Evolutionary conservation across 192 early-diverging fungal species (phyloP), one percentile per base, ranked within the genome.

Genomic region (Thamnidium elegans): DNA sequence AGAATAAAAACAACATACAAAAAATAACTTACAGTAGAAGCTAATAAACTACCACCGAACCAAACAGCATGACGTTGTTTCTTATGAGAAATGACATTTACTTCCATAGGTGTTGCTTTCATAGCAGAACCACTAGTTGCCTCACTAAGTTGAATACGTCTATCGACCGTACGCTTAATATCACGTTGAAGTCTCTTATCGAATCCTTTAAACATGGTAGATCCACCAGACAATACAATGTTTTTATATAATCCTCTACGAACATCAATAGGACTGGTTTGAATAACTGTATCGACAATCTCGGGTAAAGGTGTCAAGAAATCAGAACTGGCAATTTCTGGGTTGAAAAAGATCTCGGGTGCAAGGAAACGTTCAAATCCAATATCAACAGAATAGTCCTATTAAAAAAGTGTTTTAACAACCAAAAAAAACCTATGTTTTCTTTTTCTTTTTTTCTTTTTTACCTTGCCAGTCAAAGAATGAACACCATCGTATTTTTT

Each of bases 301-400:
- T 95, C 90, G 9, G 97, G 95, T 20, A 99, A 79, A 39, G 97
- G 97, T 17, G 93, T 97, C 65, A 97, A 76, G 73, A 97, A 99
- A 73, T 97, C 95, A 20, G 94, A 92, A 83, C 88, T 91, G 46
- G 91, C 92, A 66, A 99, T 94, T 80, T 99, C 97, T 20, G 97
- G 97, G 74, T 97, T 97, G 83, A 99, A 99, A 77, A 99, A 99
- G 75, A 99, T 92, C 71, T 99, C 97, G 15, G 97, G 97, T n/a
- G 92, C 97, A 62, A 99, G 78, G 84, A 99, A 99, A 56, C 97
- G 92, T 75, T 99, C 97, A 71, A 92, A 99, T 55, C 97, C 97
- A 65, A 99, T 89, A 81, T 99, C 97, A 14, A 99, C 92, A 34
- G 78, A 86, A 75, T 97, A 99, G 39, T 91, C 77, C 87, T 94